Evolutionary conservation across 257 asterid species (phyloP).

Genomic region (Solanum medicagineum): DNA sequence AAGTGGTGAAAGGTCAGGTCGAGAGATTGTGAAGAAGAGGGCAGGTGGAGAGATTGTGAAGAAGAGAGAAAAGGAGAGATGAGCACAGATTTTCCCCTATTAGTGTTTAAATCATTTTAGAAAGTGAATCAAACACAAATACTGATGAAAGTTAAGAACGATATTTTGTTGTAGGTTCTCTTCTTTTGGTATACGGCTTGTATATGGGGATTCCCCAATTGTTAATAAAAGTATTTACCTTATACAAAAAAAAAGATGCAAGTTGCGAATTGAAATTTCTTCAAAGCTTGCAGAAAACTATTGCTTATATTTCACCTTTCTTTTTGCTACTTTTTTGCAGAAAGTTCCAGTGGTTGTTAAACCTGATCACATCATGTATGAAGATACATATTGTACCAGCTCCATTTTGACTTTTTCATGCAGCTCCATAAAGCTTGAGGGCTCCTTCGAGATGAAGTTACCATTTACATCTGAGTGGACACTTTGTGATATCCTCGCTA

Average conservation of each 20-base stretch:
- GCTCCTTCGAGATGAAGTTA: constrained; percentile 14
- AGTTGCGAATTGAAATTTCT: background rate
- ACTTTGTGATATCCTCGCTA: constrained; percentile 30
- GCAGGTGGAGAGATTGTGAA: background rate
- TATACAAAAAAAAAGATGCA: background rate
- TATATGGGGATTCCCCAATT: background rate
- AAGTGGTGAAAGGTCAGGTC: background rate
- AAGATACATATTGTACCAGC: constrained; percentile 19
- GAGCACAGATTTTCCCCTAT: background rate
- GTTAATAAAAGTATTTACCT: background rate
- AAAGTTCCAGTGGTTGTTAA: constrained; percentile 38
- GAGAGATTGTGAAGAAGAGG: background rate
- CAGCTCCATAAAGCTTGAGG: constrained; percentile 39
- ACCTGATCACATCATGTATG: constrained; percentile 41
- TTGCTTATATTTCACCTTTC: background rate
- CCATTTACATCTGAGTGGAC: constrained; percentile 31
- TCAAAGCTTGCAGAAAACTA: background rate
- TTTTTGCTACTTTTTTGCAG: constrained; percentile 24
- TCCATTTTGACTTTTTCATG: constrained; percentile 47
- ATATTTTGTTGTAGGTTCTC: background rate
- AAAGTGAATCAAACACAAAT: background rate
- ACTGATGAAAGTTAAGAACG: background rate
- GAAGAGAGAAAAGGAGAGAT: background rate
- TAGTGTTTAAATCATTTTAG: background rate
- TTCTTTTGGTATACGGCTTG: background rate